phyloP scores from a whole-genome alignment of 2,329 filamentous ascomycete genomes.

The Pseudofabraea citricarpa region DNA sequence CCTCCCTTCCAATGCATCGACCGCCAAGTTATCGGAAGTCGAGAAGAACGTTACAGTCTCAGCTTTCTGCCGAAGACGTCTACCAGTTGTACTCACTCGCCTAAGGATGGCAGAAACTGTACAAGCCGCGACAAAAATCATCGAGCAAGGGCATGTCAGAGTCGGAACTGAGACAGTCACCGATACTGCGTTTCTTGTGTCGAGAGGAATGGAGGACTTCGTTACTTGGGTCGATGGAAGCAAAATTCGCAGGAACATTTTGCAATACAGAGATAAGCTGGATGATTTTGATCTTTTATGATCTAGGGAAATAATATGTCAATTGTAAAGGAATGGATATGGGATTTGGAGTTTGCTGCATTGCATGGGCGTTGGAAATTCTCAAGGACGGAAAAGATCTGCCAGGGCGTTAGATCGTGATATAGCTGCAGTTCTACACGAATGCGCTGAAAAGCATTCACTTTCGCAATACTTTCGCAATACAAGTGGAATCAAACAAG shows the following conservation, averaged over 20 bases:
- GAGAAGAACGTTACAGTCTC: slow-evolving; percentile 87
- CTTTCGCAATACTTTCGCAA: too few relatives aligned
- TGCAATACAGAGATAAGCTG: slow-evolving; percentile 90
- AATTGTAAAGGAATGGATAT: too few relatives aligned
- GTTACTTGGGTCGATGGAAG: slow-evolving; percentile 94
- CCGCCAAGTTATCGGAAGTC: slow-evolving; percentile 72
- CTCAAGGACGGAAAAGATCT: too few relatives aligned
- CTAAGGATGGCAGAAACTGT: slow-evolving; percentile 90
- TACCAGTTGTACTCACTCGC: slow-evolving; percentile 88
- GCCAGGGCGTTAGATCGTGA: too few relatives aligned
- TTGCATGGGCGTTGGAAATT: too few relatives aligned
- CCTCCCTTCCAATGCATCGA: slow-evolving; percentile 59
- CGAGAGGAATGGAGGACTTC: slow-evolving; percentile 88
- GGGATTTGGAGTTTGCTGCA: too few relatives aligned
- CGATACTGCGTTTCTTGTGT: slow-evolving; percentile 85
- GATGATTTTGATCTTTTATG: slow-evolving; percentile 92
- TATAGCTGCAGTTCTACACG: too few relatives aligned
- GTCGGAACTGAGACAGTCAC: slow-evolving; percentile 88
- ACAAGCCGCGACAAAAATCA: slow-evolving; percentile 76
- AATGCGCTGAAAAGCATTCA: too few relatives aligned
- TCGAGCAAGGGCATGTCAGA: slow-evolving; percentile 90
- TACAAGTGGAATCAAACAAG: too few relatives aligned
- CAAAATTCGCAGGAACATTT: slow-evolving; percentile 95
- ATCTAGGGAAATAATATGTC: too few relatives aligned
- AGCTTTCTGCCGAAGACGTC: slow-evolving; percentile 75